These are phyloP conservation scores for Lasiosphaeria hispida DNA, from an alignment of 495 filamentous ascomycete genomes.

Conservation along the genomic window DNA sequence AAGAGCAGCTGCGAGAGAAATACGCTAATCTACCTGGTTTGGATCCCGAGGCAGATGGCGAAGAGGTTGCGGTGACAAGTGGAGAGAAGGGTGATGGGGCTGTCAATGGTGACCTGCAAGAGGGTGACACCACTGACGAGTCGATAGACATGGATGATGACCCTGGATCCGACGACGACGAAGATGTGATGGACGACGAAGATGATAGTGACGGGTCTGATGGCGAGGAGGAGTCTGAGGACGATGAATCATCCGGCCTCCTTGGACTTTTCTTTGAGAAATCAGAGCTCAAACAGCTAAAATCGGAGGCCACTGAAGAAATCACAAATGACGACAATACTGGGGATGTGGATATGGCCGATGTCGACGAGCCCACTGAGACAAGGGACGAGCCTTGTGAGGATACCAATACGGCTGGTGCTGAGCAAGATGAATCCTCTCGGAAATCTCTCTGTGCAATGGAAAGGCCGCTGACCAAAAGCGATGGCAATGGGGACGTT, in stretches of 20 bases:
- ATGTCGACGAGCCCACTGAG: too few relatives aligned
- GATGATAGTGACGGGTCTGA: slow-evolving; percentile 42
- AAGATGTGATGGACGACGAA: slow-evolving; percentile 47
- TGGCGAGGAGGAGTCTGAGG: slow-evolving; percentile 49
- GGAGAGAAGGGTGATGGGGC: slow-evolving; percentile 31
- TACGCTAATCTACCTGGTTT: slow-evolving; percentile 65
- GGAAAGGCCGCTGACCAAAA: too few relatives aligned
- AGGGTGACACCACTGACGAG: slow-evolving; percentile 63
- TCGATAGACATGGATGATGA: slow-evolving; percentile 90
- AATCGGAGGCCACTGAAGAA: slow-evolving; percentile 22
- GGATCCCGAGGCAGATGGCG: slow-evolving; percentile 9
- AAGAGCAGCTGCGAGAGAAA: slow-evolving; percentile 74
- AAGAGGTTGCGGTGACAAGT: slow-evolving; percentile 18
- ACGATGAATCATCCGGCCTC: slow-evolving; percentile 55
- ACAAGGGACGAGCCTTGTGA: too few relatives aligned
- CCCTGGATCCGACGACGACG: slow-evolving; percentile 64
- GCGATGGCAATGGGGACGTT: too few relatives aligned
- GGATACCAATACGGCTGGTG: too few relatives aligned
- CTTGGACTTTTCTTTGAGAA: slow-evolving; percentile 63
- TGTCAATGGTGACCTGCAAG: slow-evolving; percentile 38
- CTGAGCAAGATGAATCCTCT: too few relatives aligned
- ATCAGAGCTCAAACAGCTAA: slow-evolving; percentile 45
- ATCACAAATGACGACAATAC: neutral
- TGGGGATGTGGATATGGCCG: neutral
- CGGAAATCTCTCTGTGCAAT: too few relatives aligned